Conservation (phyloP, 2,329 filamentous ascomycete genomes). For the Exophiala xenobiotica region DNA sequence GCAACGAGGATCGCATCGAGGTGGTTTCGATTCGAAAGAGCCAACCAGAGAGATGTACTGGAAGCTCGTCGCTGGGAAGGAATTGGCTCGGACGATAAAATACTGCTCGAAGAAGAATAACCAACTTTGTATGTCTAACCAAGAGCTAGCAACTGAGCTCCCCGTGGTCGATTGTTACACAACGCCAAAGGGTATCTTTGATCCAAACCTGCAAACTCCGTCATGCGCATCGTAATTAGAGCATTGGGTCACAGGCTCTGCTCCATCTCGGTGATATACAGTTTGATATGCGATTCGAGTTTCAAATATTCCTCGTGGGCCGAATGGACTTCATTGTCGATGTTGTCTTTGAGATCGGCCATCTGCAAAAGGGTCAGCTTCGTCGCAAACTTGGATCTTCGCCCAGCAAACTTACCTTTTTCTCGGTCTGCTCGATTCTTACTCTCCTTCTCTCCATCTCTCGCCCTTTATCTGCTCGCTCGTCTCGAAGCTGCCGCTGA, state of each 20-base stretch:
- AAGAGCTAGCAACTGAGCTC: neutral
- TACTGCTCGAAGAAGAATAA: constrained; percentile 21
- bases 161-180: too few relatives aligned
- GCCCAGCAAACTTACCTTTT: constrained; percentile 67
- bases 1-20: constrained; percentile 59
- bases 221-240: constrained; percentile 21
- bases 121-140: too few relatives aligned
- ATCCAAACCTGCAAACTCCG: constrained; percentile 11
- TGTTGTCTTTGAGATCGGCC: constrained; percentile 95
- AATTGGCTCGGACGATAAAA: too few relatives aligned
- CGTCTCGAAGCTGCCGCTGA: constrained; percentile 78
- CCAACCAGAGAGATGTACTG: constrained; percentile 32
- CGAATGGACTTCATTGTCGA: constrained; percentile 87
- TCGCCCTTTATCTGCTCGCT: constrained; percentile 79
- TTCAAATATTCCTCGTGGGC: constrained; percentile 95
- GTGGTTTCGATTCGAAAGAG: constrained; percentile 62
- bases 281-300: constrained; percentile 93
- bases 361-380: constrained; percentile 60
- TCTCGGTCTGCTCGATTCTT: constrained; percentile 97
- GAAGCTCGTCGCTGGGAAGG: too few relatives aligned
- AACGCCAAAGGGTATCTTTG: constrained; percentile 43
- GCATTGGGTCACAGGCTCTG: constrained; percentile 76
- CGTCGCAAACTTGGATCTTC: neutral
- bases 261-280: constrained; percentile 99
- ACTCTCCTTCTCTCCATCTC: constrained; percentile 91